Percentiles rank a stretch among this genome's conserved stretches.
Conservation (phyloP, 352 stramenopile species). For the Peronospora belbahrii region DNA sequence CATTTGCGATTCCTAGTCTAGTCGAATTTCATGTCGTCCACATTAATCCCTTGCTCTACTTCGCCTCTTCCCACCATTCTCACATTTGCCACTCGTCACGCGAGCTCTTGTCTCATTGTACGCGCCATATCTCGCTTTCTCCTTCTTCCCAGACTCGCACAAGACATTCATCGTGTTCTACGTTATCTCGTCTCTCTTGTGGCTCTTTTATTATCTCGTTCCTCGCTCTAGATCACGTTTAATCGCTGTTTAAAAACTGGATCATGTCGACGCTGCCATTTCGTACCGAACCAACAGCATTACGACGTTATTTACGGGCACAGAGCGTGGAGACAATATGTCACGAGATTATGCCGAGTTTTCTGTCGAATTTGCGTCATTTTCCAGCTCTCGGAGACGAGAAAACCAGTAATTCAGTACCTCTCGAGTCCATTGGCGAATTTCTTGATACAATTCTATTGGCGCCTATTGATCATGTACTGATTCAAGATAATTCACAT, state of each 20-base stretch:
- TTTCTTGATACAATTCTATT: conserved; percentile 55
- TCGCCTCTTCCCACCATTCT: conserved; percentile 4
- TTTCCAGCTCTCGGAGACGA: conserved; percentile 1
- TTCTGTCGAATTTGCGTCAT: conserved; percentile 21
- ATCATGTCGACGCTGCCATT: conserved; percentile 4
- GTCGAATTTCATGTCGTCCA: neutral
- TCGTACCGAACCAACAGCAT: conserved; percentile 2
- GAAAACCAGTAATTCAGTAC: conserved; percentile 11
- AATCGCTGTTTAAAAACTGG: neutral
- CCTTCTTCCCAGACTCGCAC: neutral
- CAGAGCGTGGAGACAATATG: conserved; percentile 9
- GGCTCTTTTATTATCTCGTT: neutral
- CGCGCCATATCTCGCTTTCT: neutral
- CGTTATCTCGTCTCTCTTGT: conserved; percentile 2
- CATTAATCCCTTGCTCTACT: neutral
- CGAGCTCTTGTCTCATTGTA: neutral
- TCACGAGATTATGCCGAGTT: conserved; percentile 9
- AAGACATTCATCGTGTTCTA: neutral
- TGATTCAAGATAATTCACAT: conserved; percentile 3
- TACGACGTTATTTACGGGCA: conserved; percentile 21
- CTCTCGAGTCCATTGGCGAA: conserved; percentile 17
- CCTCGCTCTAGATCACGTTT: neutral
- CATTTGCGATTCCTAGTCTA: too few species aligned
- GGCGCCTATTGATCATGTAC: conserved; percentile 20
- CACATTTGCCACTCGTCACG: conserved; percentile 4